These are phyloP conservation scores for Ettlia oleoabundans DNA, from an alignment of 139 green algal species.

Conservation along the genomic window DNA sequence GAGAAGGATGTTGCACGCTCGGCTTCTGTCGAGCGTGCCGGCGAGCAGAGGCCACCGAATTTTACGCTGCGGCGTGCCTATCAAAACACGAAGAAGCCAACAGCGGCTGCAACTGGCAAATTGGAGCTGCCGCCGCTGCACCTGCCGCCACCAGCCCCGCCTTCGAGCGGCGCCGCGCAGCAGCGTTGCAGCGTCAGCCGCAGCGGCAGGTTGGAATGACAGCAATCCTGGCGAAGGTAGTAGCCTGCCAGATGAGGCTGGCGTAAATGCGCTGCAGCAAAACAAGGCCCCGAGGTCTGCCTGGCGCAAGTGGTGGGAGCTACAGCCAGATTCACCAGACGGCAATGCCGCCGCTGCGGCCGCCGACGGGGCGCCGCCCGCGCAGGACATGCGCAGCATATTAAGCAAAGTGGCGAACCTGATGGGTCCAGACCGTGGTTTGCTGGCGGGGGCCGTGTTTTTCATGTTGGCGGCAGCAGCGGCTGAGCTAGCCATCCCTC, in stretches of 20 bases:
- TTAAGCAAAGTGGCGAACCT: slow-evolving; percentile 20
- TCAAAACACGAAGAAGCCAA: too few species aligned
- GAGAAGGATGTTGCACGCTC: too few species aligned
- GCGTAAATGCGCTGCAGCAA: not conserved
- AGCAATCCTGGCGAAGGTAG: not conserved
- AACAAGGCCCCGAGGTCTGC: not conserved
- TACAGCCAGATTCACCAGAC: not conserved
- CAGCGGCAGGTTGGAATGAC: too few species aligned
- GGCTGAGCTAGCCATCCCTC: slow-evolving; percentile 80
- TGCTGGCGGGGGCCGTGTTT: not conserved
- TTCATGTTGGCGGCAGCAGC: slow-evolving; percentile 33
- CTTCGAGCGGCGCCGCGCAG: not conserved
- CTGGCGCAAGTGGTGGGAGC: slow-evolving; percentile 13
- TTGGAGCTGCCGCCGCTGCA: too few species aligned
- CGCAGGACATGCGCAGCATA: slow-evolving; percentile 14
- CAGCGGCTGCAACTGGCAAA: too few species aligned
- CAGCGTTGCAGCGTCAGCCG: not conserved
- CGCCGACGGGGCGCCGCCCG: not conserved
- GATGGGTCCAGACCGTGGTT: slow-evolving; percentile 7
- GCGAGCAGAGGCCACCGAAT: too few species aligned
- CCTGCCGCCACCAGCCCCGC: not conserved
- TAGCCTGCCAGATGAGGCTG: not conserved
- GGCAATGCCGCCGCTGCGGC: not conserved
- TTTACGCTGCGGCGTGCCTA: too few species aligned
- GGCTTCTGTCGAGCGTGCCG: too few species aligned